Evolutionary conservation across 148 eudicot genomes (phyloP).

Genomic region (Nepenthes mirabilis): DNA sequence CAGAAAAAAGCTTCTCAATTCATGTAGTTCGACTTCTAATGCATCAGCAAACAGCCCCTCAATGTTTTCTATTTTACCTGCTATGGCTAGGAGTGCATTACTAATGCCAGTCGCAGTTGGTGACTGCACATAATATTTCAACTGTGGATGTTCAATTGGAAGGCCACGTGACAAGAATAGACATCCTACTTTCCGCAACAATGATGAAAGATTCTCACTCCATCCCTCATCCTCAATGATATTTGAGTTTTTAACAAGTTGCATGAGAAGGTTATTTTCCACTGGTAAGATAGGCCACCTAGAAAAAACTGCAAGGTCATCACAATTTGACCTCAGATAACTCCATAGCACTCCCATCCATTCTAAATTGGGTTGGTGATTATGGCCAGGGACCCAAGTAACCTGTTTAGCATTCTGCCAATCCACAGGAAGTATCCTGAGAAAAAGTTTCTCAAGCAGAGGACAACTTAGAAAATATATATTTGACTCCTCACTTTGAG

Average conservation of each 20-base stretch:
- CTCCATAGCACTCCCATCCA: slow-evolving; percentile 84
- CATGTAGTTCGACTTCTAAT: slow-evolving; percentile 81
- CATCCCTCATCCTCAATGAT: slow-evolving; percentile 87
- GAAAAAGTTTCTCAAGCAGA: slow-evolving; percentile 73
- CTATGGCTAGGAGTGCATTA: slow-evolving; percentile 61
- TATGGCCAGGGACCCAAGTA: slow-evolving; percentile 62
- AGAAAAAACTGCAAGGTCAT: slow-evolving; percentile 65
- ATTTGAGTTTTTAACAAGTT: slow-evolving; percentile 70
- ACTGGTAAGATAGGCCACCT: slow-evolving; percentile 97
- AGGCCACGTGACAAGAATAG: slow-evolving; percentile 59
- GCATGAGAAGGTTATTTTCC: slow-evolving; percentile 57
- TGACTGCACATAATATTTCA: slow-evolving; percentile 64
- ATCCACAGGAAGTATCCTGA: slow-evolving; percentile 68
- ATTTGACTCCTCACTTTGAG: slow-evolving; percentile 63
- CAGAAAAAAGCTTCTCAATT: slow-evolving; percentile 83
- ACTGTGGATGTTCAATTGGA: slow-evolving; percentile 55
- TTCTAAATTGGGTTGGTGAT: slow-evolving; percentile 72
- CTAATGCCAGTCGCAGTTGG: slow-evolving; percentile 73
- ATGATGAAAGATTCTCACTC: slow-evolving; percentile 88
- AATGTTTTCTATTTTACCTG: slow-evolving; percentile 39
- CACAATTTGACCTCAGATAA: slow-evolving; percentile 57
- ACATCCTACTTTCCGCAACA: slow-evolving; percentile 80
- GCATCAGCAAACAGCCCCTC: slow-evolving; percentile 59
- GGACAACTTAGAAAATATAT: slow-evolving; percentile 59
- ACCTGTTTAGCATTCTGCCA: slow-evolving; percentile 88